Evolutionary conservation across 352 stramenopile species (phyloP).

Genomic region (Globisporangium rhizosaccharum): DNA sequence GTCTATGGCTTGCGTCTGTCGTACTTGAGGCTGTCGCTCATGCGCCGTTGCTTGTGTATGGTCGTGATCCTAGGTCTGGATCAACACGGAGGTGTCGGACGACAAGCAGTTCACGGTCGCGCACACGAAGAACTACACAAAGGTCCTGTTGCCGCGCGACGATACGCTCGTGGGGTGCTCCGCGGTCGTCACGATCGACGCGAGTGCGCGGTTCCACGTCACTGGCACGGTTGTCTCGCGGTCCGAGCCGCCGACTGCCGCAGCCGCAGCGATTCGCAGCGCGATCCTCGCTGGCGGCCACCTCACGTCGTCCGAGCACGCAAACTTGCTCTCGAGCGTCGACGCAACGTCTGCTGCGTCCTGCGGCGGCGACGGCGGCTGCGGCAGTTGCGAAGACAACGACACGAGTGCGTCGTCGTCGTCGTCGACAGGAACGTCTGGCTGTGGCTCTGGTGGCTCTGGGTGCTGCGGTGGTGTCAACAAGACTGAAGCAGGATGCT

Average conservation of each 20-base stretch:
- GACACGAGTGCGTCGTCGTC: not conserved
- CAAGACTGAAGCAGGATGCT: conserved; percentile 8
- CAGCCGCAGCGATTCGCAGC: conserved; percentile 43
- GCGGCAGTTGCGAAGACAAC: conserved; percentile 25
- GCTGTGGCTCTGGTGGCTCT: not conserved
- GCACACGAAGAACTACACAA: conserved; percentile 92
- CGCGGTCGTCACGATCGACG: conserved; percentile 50
- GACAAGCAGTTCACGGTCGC: conserved; percentile 75
- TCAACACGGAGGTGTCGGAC: conserved; percentile 82
- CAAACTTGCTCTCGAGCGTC: conserved; percentile 24
- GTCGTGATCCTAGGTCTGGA: conserved; percentile 35
- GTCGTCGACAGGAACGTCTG: conserved; percentile 2
- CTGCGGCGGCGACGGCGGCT: conserved; percentile 22
- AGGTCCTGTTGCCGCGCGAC: conserved; percentile 79
- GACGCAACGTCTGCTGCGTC: conserved; percentile 20
- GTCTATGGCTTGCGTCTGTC: not conserved
- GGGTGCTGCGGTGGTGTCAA: conserved; percentile 1
- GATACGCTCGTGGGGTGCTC: conserved; percentile 73
- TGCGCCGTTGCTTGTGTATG: not conserved
- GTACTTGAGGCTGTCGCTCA: not conserved
- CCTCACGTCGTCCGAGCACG: conserved; percentile 23
- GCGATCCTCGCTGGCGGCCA: conserved; percentile 39
- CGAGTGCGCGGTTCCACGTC: conserved; percentile 69
- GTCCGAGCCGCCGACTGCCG: conserved; percentile 44
- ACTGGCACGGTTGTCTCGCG: conserved; percentile 53